phyloP scores from a whole-genome alignment of 805 yeast genomes.

The Cyberlindnera veronae region DNA sequence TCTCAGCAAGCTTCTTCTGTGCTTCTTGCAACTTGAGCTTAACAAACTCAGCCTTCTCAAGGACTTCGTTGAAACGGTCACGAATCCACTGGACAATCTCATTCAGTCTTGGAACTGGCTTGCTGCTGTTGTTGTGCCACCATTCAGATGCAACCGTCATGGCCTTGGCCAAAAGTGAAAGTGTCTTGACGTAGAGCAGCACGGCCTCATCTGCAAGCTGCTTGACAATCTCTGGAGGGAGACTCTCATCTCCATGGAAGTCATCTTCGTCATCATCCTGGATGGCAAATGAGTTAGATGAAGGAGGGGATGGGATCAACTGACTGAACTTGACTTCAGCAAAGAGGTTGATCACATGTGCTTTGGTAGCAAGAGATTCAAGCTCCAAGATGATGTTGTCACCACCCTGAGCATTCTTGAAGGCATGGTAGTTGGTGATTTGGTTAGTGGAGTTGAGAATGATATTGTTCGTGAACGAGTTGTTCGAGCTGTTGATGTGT shows the following conservation, averaged over 20 bases:
- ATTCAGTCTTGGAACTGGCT: conserved; percentile 47
- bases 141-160: conserved; percentile 84
- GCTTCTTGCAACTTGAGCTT: conserved; percentile 54
- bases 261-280: conserved; percentile 37
- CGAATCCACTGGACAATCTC: conserved; percentile 79
- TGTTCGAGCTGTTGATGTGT: conserved; percentile 20
- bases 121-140: conserved; percentile 64
- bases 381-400: conserved; percentile 44
- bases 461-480: conserved; percentile 23
- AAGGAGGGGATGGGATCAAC: conserved; percentile 65
- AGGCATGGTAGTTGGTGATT: conserved; percentile 14
- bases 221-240: conserved; percentile 57
- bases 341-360: conserved; percentile 81
- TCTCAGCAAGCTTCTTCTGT: conserved; percentile 30
- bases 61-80: conserved; percentile 80
- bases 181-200: conserved; percentile 76
- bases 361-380: conserved; percentile 81
- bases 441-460: conserved; percentile 22
- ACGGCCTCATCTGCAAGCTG: conserved; percentile 82
- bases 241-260: conserved; percentile 25
- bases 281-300: conserved; percentile 32
- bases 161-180: conserved; percentile 78
- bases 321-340: conserved; percentile 91
- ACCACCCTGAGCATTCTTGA: conserved; percentile 17
- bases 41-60: conserved; percentile 83